Conservation (phyloP, 2,329 filamentous ascomycete genomes). For the Chrysosporium queenslandicum region DNA sequence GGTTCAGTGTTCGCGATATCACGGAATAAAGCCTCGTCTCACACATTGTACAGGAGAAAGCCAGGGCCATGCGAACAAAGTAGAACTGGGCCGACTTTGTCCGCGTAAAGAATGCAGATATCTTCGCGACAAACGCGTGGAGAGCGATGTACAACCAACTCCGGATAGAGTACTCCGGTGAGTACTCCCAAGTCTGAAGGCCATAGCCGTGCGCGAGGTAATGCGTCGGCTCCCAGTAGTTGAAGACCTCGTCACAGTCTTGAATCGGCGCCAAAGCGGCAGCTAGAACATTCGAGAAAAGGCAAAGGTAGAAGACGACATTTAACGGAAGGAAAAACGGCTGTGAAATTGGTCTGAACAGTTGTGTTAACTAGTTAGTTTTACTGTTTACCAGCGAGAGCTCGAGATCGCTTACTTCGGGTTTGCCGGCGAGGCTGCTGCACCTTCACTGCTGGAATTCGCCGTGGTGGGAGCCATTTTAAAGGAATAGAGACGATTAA, state of each 20-base stretch:
- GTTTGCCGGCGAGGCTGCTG: constrained; percentile 9
- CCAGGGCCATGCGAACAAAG: constrained; percentile 66
- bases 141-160: constrained; percentile 85
- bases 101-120: constrained; percentile 48
- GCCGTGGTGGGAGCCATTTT: background rate
- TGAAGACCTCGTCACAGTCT: constrained; percentile 97
- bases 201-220: constrained; percentile 89
- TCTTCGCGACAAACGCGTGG: constrained; percentile 62
- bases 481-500: background rate
- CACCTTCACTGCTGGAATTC: constrained; percentile 9
- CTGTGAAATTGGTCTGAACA: constrained; percentile 24
- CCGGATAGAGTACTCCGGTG: constrained; percentile 83
- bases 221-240: constrained; percentile 96
- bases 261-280: constrained; percentile 83
- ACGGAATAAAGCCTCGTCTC: constrained; percentile 73
- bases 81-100: constrained; percentile 65
- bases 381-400: background rate
- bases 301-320: constrained; percentile 69
- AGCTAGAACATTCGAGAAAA: constrained; percentile 62
- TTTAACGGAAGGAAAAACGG: constrained; percentile 60
- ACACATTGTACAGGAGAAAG: constrained; percentile 65
- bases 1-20: constrained; percentile 65
- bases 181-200: constrained; percentile 97
- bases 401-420: constrained; percentile 12
- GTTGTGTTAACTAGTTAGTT: constrained; percentile 17